Evolutionary conservation across 176 grass and related monocot species (phyloP), one percentile per base, ranked within the genome.

Genomic region (Typha latifolia): DNA sequence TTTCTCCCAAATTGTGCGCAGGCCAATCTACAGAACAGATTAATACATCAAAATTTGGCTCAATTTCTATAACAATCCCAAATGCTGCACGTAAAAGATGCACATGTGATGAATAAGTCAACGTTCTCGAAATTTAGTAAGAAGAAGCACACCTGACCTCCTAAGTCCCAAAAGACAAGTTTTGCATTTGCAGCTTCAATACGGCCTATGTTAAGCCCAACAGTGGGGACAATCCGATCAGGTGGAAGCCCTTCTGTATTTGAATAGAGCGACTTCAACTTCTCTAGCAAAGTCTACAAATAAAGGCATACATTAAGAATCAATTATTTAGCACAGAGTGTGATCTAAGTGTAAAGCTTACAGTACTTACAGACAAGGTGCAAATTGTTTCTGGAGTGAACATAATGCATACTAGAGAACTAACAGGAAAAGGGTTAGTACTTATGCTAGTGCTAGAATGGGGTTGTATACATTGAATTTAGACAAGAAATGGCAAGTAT

Each of bases 1-100:
- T 86, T 99, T 99, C 81, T 99, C 89, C 95, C 95, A 99, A 73
- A 99, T 99, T 74, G 95, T 90, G 66, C 89, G 84, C 48, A 94
- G 69, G 67, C 89, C 89, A 84, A 74, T 76, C 95, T 99, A 66
- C 63, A 59, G 65, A 51, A 49, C 24, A 62, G 34, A 2, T 15
- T 48, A 63, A 70, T 24, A 22, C 13, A 22, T 67, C 14, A 32
- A 32, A 16, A 34, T 13, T 65, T 32, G 20, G 15, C 20, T 22
- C n/a, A 59, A 21, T 16, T 59, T 43, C 37, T 43, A 43, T 43
- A 43, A 43, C 37, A 43, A 43, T 9, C 37, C 37, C 37, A 6
- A 43, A 43, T 43, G 37, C 37, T 43, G 37, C 37, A 43, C 7
- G 16, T 21, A 22, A 59, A 59, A 16, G 20, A 16, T 59, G 53